Evolutionary conservation across 2,329 filamentous ascomycete species (phyloP).

Genomic region (Biscogniauxia marginata): DNA sequence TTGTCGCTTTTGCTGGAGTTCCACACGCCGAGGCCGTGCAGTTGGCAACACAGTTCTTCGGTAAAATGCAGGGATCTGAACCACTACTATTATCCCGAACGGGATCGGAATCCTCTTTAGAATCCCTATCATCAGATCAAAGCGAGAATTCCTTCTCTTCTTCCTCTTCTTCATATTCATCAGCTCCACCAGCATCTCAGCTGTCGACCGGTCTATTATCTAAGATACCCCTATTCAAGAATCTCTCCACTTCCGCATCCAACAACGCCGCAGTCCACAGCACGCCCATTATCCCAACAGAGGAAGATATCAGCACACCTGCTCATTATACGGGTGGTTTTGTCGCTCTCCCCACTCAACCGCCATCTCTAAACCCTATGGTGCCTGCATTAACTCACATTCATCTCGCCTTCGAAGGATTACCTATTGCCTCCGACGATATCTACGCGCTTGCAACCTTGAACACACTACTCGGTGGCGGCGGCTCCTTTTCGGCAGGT

Average conservation of each 20-base stretch:
- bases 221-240: conserved; percentile 87
- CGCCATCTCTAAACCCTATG: conserved; percentile 73
- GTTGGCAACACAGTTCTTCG: conserved; percentile 83
- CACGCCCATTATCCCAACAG: conserved; percentile 41
- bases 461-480: conserved; percentile 92
- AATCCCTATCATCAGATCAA: conserved; percentile 36
- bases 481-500: conserved; percentile 93
- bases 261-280: conserved; percentile 57
- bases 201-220: conserved; percentile 69
- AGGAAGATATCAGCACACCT: conserved; percentile 58
- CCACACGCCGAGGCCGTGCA: conserved; percentile 76
- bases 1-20: conserved; percentile 92
- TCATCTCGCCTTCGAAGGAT: conserved; percentile 91
- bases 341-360: conserved; percentile 77
- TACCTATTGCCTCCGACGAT: conserved; percentile 85
- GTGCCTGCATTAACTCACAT: conserved; percentile 85
- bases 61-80: conserved; percentile 70
- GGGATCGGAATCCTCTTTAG: conserved; percentile 57
- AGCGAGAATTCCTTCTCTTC: conserved; percentile 34
- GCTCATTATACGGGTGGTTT: conserved; percentile 94
- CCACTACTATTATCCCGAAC: conserved; percentile 51
- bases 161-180: conserved; percentile 33
- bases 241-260: conserved; percentile 72
- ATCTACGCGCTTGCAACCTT: conserved; percentile 96
- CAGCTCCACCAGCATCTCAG: conserved; percentile 31